A percentile compares a stretch with the other conserved stretches of the same genome.
Conservation (phyloP, 2,329 filamentous ascomycete genomes). For the Sporothrix variecibatus region DNA sequence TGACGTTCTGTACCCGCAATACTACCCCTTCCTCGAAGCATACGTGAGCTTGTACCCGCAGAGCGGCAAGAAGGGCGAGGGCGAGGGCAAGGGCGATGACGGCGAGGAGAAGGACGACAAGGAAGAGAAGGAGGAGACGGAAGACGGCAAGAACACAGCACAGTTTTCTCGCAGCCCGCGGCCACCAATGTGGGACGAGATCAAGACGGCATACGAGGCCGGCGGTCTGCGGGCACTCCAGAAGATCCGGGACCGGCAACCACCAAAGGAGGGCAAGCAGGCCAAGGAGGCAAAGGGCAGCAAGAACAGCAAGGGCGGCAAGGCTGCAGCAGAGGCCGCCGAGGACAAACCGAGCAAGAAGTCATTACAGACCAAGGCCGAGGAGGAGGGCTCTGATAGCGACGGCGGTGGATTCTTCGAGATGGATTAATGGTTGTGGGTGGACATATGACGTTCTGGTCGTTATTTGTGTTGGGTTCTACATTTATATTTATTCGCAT, state of each 20-base stretch:
- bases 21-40: constrained; percentile 68
- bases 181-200: constrained; percentile 65
- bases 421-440: constrained; percentile 31
- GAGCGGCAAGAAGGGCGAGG: constrained; percentile 31
- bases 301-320: not conserved
- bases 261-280: constrained; percentile 29
- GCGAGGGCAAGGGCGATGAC: constrained; percentile 38
- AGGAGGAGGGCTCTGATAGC: constrained; percentile 22
- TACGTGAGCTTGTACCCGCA: constrained; percentile 66
- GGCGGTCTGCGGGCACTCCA: constrained; percentile 57
- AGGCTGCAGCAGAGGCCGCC: not conserved
- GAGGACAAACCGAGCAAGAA: constrained; percentile 23
- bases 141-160: constrained; percentile 41
- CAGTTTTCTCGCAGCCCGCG: constrained; percentile 49
- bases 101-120: constrained; percentile 34
- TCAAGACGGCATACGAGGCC: constrained; percentile 65
- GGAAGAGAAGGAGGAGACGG: not conserved
- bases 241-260: constrained; percentile 55
- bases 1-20: constrained; percentile 73
- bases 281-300: not conserved
- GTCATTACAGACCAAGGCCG: not conserved
- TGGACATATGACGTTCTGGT: not conserved
- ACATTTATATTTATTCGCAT: not conserved
- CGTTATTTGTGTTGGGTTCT: not conserved
- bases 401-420: constrained; percentile 61